A percentile compares a stretch with the other conserved stretches of the same genome.
These are phyloP conservation scores for Cutaneotrichosporon spelunceum DNA, from an alignment of 1,284 basidiomycete genomes.

Conservation along the genomic window DNA sequence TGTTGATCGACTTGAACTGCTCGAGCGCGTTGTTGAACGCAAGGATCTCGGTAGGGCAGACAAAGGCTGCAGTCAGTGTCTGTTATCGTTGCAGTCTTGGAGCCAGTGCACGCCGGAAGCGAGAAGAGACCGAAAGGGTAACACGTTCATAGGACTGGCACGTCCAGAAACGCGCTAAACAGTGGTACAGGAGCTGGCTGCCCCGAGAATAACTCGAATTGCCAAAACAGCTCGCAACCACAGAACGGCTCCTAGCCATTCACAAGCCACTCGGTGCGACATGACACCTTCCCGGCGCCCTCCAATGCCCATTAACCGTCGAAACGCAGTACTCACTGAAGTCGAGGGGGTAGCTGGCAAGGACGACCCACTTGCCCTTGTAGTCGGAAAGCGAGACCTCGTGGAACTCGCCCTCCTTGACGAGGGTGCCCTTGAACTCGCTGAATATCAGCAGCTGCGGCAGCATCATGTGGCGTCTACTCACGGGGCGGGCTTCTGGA, in stretches of 20 bases:
- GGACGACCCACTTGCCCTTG: conserved; percentile 78
- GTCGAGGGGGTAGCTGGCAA: conserved; percentile 73
- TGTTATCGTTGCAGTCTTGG: background rate
- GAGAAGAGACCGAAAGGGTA: background rate
- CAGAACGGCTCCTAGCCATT: background rate
- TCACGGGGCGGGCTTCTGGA: conserved; percentile 50
- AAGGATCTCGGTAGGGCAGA: conserved; percentile 88
- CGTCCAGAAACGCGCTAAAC: no score
- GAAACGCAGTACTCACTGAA: conserved; percentile 43
- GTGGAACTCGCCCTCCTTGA: conserved; percentile 70
- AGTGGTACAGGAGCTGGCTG: background rate
- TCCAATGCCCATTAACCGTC: background rate
- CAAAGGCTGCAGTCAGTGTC: conserved; percentile 52
- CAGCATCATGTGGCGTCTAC: conserved; percentile 6
- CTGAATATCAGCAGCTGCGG: conserved; percentile 19
- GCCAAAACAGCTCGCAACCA: background rate
- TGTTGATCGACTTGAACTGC: conserved; percentile 68
- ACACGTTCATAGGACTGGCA: no score
- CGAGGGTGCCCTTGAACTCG: conserved; percentile 67
- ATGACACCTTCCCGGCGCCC: background rate
- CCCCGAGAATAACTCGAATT: background rate
- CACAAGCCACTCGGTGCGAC: background rate
- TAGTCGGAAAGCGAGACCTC: conserved; percentile 69
- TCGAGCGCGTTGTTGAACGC: conserved; percentile 82
- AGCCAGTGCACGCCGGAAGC: background rate